A percentile compares a stretch with the other conserved stretches of the same genome.
Conservation (phyloP, 305 asterid genomes). For the Rubia peregrina region DNA sequence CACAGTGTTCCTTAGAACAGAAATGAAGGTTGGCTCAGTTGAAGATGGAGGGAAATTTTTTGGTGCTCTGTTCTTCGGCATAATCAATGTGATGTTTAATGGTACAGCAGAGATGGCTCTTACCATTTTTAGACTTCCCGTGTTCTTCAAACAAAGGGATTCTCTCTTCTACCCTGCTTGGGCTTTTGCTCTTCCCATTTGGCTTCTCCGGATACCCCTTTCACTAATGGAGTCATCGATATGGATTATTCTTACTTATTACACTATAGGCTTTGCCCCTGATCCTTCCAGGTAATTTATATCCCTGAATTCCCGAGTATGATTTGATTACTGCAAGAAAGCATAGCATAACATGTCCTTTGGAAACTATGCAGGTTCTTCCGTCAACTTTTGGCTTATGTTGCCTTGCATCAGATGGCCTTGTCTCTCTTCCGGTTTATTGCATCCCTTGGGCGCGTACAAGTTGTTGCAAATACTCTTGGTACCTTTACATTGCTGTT, state of each 20-base stretch:
- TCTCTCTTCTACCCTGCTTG: constrained; percentile 82
- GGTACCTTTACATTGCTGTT: constrained; percentile 71
- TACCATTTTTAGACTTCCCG: constrained; percentile 70
- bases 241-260: constrained; percentile 80
- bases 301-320: not conserved
- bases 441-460: constrained; percentile 74
- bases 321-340: not conserved
- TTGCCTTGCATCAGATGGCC: constrained; percentile 89
- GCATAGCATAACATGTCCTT: too few relatives aligned
- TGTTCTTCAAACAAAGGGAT: constrained; percentile 81
- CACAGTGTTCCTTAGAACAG: constrained; percentile 81
- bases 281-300: constrained; percentile 53
- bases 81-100: constrained; percentile 78
- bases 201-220: constrained; percentile 74
- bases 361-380: constrained; percentile 53
- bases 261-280: constrained; percentile 92
- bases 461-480: constrained; percentile 71
- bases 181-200: constrained; percentile 88
- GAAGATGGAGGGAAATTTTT: constrained; percentile 65
- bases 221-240: constrained; percentile 71
- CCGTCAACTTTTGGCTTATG: constrained; percentile 65
- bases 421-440: constrained; percentile 72
- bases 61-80: constrained; percentile 79
- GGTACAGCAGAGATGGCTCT: constrained; percentile 89
- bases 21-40: constrained; percentile 60